Conservation (phyloP, 257 asterid genomes). For the Fraxinus quadrangulata region DNA sequence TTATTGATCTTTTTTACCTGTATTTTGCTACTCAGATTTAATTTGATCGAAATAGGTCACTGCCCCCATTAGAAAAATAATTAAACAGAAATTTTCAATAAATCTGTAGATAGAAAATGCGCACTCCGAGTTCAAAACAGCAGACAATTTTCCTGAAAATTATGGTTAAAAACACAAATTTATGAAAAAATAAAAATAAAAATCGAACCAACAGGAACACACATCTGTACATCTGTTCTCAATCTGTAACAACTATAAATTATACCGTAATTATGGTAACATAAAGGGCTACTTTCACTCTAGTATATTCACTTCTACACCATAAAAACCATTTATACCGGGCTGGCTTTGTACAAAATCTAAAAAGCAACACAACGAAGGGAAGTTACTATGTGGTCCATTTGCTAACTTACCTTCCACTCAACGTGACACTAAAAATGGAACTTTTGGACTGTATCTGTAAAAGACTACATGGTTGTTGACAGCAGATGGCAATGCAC, state of each 20-base stretch:
- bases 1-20: too few species aligned
- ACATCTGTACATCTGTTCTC: not conserved
- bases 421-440: constrained; percentile 8
- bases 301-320: not conserved
- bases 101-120: too few species aligned
- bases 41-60: too few species aligned
- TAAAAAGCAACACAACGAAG: constrained; percentile 10
- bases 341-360: constrained; percentile 24
- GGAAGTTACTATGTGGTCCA: not conserved
- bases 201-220: not conserved
- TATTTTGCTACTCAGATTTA: too few species aligned
- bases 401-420: constrained; percentile 13
- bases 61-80: too few species aligned
- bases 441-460: constrained; percentile 13
- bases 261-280: too few species aligned
- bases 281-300: too few species aligned
- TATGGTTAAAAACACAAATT: not conserved
- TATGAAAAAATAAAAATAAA: too few species aligned
- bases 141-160: not conserved
- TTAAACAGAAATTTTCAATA: too few species aligned
- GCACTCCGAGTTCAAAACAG: not conserved
- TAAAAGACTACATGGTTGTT: constrained; percentile 27
- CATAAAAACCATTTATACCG: not conserved
- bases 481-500: not conserved
- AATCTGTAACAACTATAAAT: not conserved